Evolutionary conservation across 1,284 basidiomycete genomes (phyloP).

Genomic region (Cerrena zonata): DNA sequence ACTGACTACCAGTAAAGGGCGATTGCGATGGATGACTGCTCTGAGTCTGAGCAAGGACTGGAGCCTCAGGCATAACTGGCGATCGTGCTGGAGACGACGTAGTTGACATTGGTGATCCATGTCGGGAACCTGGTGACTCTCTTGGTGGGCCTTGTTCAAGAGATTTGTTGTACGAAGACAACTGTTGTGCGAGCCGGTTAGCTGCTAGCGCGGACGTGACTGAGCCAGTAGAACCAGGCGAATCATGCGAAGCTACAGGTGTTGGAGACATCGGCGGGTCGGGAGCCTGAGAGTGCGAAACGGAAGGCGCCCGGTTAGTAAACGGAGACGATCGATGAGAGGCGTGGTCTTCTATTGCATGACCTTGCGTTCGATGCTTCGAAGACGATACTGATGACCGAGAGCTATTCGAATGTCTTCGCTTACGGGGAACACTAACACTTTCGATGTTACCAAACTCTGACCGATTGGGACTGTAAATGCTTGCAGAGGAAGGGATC

Average conservation of each 20-base stretch:
- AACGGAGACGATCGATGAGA: slow-evolving; percentile 5
- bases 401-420: slow-evolving; percentile 1
- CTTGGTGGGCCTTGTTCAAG: not conserved
- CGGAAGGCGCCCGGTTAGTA: not conserved
- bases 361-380: not conserved
- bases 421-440: slow-evolving; percentile 1
- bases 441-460: not conserved
- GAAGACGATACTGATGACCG: not conserved
- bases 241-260: slow-evolving; percentile 3
- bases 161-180: not conserved
- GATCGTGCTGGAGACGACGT: not conserved
- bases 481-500: not conserved
- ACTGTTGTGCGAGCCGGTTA: not conserved
- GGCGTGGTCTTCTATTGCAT: not conserved
- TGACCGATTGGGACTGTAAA: not conserved
- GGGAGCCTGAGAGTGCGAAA: not conserved
- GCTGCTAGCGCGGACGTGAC: not conserved
- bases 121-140: not conserved
- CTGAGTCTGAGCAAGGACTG: not conserved
- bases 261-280: not conserved
- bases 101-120: not conserved
- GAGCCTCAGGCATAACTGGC: not conserved
- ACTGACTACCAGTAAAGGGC: not conserved
- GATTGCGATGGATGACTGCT: slow-evolving; percentile 4
- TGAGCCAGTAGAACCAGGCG: slow-evolving; percentile 7